Conservation (phyloP, 768 basidiomycete genomes). For the Russula foetens region DNA sequence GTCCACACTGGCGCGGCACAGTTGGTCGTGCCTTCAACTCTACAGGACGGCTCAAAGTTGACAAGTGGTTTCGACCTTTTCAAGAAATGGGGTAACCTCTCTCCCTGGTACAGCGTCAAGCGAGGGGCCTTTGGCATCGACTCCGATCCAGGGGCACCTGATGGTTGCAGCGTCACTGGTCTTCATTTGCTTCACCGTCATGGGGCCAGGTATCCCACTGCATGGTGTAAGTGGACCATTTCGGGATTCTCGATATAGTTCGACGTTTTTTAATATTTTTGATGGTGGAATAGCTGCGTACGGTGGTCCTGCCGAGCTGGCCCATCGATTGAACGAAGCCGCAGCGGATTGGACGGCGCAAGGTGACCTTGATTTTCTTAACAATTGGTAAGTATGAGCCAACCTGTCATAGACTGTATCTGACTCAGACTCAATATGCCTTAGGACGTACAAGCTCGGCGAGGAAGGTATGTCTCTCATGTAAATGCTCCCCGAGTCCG, state of each 20-base stretch:
- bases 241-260: not conserved
- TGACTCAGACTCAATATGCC: not conserved
- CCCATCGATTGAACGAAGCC: slow-evolving; percentile 43
- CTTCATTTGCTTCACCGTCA: slow-evolving; percentile 77
- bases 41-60: slow-evolving; percentile 22
- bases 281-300: slow-evolving; percentile 37
- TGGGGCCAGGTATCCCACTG: slow-evolving; percentile 65
- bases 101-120: slow-evolving; percentile 77
- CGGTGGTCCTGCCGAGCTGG: slow-evolving; percentile 54
- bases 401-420: not conserved
- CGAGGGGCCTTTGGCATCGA: slow-evolving; percentile 62
- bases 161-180: slow-evolving; percentile 62
- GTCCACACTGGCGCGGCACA: slow-evolving; percentile 61
- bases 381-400: slow-evolving; percentile 54
- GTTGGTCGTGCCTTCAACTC: slow-evolving; percentile 44
- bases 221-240: slow-evolving; percentile 40
- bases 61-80: slow-evolving; percentile 52
- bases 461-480: slow-evolving; percentile 52
- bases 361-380: slow-evolving; percentile 67
- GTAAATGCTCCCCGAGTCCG: not conserved
- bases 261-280: not conserved
- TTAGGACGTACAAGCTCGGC: slow-evolving; percentile 84
- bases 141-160: slow-evolving; percentile 60
- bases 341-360: slow-evolving; percentile 55
- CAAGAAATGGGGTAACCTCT: slow-evolving; percentile 76